Evolutionary conservation across 192 early-diverging fungal species (phyloP), one percentile per base, ranked within the genome.

Genomic region (Podila epigama): DNA sequence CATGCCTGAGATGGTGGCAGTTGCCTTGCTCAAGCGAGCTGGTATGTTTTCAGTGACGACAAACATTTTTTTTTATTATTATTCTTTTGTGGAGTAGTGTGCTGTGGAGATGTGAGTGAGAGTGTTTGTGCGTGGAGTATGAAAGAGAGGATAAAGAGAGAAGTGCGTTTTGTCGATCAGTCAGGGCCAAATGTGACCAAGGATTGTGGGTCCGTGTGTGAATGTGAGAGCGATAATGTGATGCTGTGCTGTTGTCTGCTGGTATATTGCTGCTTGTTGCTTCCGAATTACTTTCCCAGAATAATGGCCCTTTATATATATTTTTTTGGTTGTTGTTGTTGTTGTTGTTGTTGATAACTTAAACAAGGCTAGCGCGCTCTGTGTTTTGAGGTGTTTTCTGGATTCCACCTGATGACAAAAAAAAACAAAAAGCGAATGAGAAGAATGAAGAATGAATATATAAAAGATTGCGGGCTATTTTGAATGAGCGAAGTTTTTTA

Each of bases 1-100:
- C 90, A 98, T 91, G 9, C 96, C 96, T 1, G 83, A 70, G 40
- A 96, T 75, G 27, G 85, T 75, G 22, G 95, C 65, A 32, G 71
- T 70, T 28, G 86, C 67, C 63, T 82, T 83, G 39, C 22, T 20
- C 11, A 68, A 39, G 0, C 18, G 37, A 27, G 66, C 59, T 2
- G 66, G 34, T 5, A 60, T 37, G 4, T 51, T 27, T 42, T 77
- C 73, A 12, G 66, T 37, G 22, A 68, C 56, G 18, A 77, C 31
- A 4, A 29, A 22, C 51, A 70, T 70, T 5, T 15, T 36, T 52
- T 29, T 28, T 33, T 63, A 16, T 54, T 25, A 31, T 20, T 22
- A 57, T 37, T 54, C n/a, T 27, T 60, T 3, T 51, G 27, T 13
- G 52, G 42, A 53, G 16, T 16, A 53, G 10, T 39, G 25, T 35